These are phyloP conservation scores for Myriosclerotinia scirpicola DNA, from an alignment of 2,329 filamentous ascomycete genomes.

Conservation along the genomic window DNA sequence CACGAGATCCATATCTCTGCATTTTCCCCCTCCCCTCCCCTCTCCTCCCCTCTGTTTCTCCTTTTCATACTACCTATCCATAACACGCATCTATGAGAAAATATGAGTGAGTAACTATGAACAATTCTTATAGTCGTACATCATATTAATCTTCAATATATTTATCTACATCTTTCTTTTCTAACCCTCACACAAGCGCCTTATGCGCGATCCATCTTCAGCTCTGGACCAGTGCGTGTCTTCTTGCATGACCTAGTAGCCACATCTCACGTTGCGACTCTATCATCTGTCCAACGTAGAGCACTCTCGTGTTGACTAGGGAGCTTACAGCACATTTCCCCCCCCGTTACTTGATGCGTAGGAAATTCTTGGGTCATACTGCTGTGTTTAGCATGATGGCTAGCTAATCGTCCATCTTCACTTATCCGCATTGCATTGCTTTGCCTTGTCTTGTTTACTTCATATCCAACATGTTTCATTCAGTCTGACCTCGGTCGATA, in stretches of 20 bases:
- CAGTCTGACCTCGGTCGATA: slow-evolving; percentile 24
- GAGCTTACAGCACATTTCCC: slow-evolving; percentile 22
- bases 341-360: slow-evolving; percentile 15
- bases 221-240: slow-evolving; percentile 15
- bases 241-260: slow-evolving; percentile 22
- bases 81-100: background rate
- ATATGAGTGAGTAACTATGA: background rate
- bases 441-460: slow-evolving; percentile 7
- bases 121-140: slow-evolving; percentile 9
- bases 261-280: slow-evolving; percentile 23
- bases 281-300: slow-evolving; percentile 22
- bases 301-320: slow-evolving; percentile 12
- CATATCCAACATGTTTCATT: slow-evolving; percentile 10
- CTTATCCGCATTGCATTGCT: slow-evolving; percentile 7
- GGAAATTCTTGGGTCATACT: slow-evolving; percentile 12
- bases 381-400: slow-evolving; percentile 15
- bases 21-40: background rate
- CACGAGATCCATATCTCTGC: slow-evolving; percentile 3
- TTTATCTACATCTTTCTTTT: background rate
- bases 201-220: slow-evolving; percentile 22
- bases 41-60: background rate
- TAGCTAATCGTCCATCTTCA: slow-evolving; percentile 15
- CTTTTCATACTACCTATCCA: background rate
- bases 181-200: slow-evolving; percentile 13
- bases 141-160: background rate